Evolutionary conservation across 108 stramenopile genomes (phyloP).

Genomic region (Discostella pseudostelligera): DNA sequence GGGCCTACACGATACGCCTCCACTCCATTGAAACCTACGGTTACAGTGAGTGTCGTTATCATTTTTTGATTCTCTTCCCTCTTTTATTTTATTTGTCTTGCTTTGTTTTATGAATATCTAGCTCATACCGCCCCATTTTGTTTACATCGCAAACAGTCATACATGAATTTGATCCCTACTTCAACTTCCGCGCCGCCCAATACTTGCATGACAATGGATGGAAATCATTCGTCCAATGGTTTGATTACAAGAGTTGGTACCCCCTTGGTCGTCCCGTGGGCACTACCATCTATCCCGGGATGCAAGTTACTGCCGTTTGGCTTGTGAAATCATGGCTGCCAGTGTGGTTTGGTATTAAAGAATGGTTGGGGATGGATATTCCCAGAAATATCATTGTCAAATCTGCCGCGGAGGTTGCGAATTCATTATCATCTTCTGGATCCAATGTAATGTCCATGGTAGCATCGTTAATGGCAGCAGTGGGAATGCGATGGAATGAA

Average conservation of each 20-base stretch:
- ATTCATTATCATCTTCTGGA: not conserved
- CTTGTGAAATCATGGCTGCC: slow-evolving; percentile 72
- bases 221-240: slow-evolving; percentile 82
- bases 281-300: slow-evolving; percentile 98
- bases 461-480: slow-evolving; percentile 12
- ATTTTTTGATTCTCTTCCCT: not conserved
- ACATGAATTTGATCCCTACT: slow-evolving; percentile 91
- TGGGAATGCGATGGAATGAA: slow-evolving; percentile 34
- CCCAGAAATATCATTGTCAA: slow-evolving; percentile 15
- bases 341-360: slow-evolving; percentile 28
- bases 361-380: slow-evolving; percentile 4
- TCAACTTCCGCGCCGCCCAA: slow-evolving; percentile 84
- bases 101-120: not conserved
- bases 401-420: slow-evolving; percentile 11
- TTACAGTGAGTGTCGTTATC: slow-evolving; percentile 27
- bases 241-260: slow-evolving; percentile 94
- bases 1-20: slow-evolving; percentile 22
- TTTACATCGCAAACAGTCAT: slow-evolving; percentile 39
- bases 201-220: slow-evolving; percentile 53
- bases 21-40: slow-evolving; percentile 15
- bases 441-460: slow-evolving; percentile 19
- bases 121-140: not conserved
- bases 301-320: slow-evolving; percentile 92
- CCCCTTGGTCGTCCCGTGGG: slow-evolving; percentile 95
- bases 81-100: not conserved